These are phyloP conservation scores for Solanum bulbocastanum DNA, from an alignment of 257 asterid species.

Conservation along the genomic window DNA sequence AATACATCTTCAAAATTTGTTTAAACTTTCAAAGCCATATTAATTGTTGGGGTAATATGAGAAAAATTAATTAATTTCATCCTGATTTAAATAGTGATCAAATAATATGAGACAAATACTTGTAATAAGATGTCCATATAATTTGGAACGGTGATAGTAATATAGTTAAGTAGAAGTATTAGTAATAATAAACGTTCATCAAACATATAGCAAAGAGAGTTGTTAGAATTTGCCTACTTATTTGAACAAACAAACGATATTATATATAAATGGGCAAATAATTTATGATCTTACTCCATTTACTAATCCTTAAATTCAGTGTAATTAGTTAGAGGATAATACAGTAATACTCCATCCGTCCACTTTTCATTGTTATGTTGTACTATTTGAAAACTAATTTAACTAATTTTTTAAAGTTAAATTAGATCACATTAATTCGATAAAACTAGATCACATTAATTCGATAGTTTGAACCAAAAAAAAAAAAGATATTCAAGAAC, in stretches of 20 bases:
- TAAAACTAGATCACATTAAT: too few relatives aligned
- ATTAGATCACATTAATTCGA: too few relatives aligned
- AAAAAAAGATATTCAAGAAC: too few relatives aligned
- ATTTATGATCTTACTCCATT: neutral
- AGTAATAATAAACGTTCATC: neutral
- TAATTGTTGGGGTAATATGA: neutral
- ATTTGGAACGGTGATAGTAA: neutral
- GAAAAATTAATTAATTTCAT: too few relatives aligned
- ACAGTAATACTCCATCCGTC: neutral
- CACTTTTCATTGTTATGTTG: too few relatives aligned
- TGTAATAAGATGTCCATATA: neutral
- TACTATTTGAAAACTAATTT: too few relatives aligned
- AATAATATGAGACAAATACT: neutral
- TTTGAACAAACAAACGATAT: neutral
- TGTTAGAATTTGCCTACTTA: neutral
- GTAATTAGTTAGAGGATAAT: neutral
- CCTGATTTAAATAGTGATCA: neutral
- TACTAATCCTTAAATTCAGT: neutral
- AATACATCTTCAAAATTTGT: neutral
- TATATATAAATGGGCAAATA: neutral
- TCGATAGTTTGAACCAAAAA: too few relatives aligned
- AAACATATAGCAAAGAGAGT: neutral
- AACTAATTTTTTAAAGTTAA: too few relatives aligned
- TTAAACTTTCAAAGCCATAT: neutral
- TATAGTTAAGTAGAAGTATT: neutral